Percentiles rank a stretch among this genome's conserved stretches.
These are phyloP conservation scores for Chrysosporium keratinophilum DNA, from an alignment of 2,329 filamentous ascomycete genomes.

Conservation along the genomic window DNA sequence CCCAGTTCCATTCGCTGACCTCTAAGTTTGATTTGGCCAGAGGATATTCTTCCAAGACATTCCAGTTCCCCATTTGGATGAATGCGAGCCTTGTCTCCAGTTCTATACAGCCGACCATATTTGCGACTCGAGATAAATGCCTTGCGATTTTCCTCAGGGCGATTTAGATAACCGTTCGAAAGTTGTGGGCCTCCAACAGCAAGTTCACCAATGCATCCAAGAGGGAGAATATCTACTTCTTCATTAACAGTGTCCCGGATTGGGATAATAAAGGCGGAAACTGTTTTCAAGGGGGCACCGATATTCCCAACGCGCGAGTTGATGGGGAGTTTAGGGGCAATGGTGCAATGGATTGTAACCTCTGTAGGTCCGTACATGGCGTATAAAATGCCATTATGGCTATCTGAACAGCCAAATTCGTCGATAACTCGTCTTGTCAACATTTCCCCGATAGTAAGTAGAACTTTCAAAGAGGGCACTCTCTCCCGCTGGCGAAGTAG, in stretches of 20 bases:
- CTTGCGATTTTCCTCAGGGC: conserved; percentile 59
- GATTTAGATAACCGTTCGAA: conserved; percentile 71
- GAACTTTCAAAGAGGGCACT: conserved; percentile 57
- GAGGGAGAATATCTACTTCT: conserved; percentile 46
- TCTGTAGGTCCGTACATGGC: conserved; percentile 95
- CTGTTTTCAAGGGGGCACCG: conserved; percentile 67
- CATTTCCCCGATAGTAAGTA: conserved; percentile 91
- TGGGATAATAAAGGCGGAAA: conserved; percentile 62
- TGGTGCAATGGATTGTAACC: conserved; percentile 79
- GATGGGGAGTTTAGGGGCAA: conserved; percentile 53
- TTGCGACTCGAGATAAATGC: conserved; percentile 57
- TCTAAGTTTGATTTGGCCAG: conserved; percentile 75
- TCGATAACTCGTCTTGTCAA: conserved; percentile 63
- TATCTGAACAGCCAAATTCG: conserved; percentile 59
- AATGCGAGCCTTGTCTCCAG: conserved; percentile 71
- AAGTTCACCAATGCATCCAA: conserved; percentile 65
- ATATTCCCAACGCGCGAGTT: conserved; percentile 56
- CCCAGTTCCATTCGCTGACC: conserved; percentile 77
- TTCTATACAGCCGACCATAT: conserved; percentile 67
- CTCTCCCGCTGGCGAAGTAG: conserved; percentile 57
- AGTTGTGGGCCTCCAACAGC: conserved; percentile 71
- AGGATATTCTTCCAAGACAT: conserved; percentile 67
- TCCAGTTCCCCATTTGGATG: conserved; percentile 60
- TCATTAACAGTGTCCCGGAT: conserved; percentile 26
- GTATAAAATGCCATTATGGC: conserved; percentile 58